Evolutionary conservation across 1,284 basidiomycete genomes (phyloP).

Genomic region (Cystodermella granulosa): DNA sequence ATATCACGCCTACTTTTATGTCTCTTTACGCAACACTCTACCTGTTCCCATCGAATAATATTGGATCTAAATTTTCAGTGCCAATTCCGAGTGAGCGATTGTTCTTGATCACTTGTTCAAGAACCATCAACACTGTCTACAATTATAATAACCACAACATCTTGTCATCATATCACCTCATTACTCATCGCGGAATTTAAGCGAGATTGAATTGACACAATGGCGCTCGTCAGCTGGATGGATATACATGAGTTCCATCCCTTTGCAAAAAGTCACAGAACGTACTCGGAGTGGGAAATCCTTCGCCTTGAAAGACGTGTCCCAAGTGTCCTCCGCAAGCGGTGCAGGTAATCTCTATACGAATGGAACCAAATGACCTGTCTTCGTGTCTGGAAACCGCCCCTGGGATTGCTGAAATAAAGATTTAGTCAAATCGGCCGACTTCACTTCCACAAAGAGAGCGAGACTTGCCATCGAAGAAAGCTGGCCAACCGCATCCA

Average conservation of each 20-base stretch:
- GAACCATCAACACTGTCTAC: no score
- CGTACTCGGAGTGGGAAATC: slow-evolving; percentile 67
- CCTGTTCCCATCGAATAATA: no score
- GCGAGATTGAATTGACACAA: slow-evolving; percentile 86
- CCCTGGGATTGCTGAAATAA: slow-evolving; percentile 71
- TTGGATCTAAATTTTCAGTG: no score
- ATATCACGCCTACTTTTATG: no score
- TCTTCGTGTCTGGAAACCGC: slow-evolving; percentile 77
- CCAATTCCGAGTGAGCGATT: no score
- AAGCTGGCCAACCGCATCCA: slow-evolving; percentile 96
- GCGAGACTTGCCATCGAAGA: slow-evolving; percentile 71
- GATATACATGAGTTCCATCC: neutral
- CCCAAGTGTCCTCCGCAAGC: slow-evolving; percentile 89
- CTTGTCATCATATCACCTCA: no score
- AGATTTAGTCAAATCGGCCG: slow-evolving; percentile 1
- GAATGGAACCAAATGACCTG: slow-evolving; percentile 48
- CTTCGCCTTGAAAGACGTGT: slow-evolving; percentile 91
- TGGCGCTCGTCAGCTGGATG: slow-evolving; percentile 73
- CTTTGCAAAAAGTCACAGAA: no score
- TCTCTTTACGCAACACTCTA: no score
- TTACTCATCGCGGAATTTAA: slow-evolving; percentile 70
- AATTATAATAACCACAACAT: no score
- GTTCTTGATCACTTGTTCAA: no score
- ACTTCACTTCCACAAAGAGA: neutral
- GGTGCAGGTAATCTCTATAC: slow-evolving; percentile 76